These are phyloP conservation scores for Fennellomyces sp. DNA, from an alignment of 371 early-diverging fungal species.

Conservation along the genomic window DNA sequence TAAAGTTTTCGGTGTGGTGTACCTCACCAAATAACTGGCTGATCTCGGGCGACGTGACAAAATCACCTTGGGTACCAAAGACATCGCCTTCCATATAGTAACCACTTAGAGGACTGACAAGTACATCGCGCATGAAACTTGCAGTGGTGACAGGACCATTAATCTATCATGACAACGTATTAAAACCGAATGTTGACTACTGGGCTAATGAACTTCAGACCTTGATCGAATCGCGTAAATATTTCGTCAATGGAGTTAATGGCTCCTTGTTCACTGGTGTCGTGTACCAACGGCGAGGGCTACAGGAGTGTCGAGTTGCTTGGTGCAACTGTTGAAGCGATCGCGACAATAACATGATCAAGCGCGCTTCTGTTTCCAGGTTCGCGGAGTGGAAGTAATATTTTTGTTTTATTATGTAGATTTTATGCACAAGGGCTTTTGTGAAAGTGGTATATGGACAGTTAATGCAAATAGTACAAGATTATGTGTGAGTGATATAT, in stretches of 20 bases:
- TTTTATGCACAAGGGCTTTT: no score
- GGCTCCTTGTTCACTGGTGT: conserved; percentile 48
- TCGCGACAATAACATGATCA: not conserved
- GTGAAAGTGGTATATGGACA: no score
- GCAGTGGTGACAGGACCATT: conserved; percentile 87
- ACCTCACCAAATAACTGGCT: conserved; percentile 97
- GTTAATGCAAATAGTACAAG: no score
- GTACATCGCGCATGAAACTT: conserved; percentile 87
- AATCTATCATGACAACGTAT: conserved; percentile 33
- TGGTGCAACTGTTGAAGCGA: not conserved
- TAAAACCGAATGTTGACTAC: not conserved
- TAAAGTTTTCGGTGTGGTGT: conserved; percentile 5
- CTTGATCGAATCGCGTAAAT: conserved; percentile 66
- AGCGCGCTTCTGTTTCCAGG: no score
- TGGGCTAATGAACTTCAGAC: conserved; percentile 24
- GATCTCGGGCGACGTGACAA: conserved; percentile 96
- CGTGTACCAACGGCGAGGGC: not conserved
- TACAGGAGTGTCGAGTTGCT: not conserved
- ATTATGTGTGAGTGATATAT: no score
- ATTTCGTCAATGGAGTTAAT: conserved; percentile 60
- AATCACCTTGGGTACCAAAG: conserved; percentile 94
- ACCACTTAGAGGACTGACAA: conserved; percentile 89
- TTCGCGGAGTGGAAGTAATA: no score
- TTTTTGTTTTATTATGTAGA: no score
- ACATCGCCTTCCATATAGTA: conserved; percentile 93